Evolutionary conservation across 768 basidiomycete genomes (phyloP).

Genomic region (Cystobasidium onofrii): DNA sequence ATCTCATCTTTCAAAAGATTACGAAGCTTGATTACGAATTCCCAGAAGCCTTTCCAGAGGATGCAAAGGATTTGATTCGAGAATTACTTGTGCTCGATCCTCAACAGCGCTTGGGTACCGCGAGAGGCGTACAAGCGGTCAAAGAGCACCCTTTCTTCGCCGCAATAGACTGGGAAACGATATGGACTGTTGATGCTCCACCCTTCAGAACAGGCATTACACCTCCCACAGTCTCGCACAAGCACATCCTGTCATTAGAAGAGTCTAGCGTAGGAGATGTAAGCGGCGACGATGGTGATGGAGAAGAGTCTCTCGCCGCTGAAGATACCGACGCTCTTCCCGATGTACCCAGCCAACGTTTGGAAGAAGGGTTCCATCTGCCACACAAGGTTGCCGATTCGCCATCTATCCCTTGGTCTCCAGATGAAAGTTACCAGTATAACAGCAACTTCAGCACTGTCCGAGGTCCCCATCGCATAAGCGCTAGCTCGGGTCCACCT

Average conservation of each 20-base stretch:
- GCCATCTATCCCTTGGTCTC: neutral
- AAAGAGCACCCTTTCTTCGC: conserved; percentile 40
- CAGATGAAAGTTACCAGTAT: neutral
- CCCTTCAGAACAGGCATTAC: conserved; percentile 38
- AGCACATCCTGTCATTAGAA: conserved; percentile 5
- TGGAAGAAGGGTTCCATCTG: neutral
- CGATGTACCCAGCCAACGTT: neutral
- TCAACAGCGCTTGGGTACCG: conserved; percentile 34
- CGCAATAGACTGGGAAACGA: conserved; percentile 37
- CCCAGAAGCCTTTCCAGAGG: conserved; percentile 68
- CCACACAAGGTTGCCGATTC: neutral
- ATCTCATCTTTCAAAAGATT: conserved; percentile 90
- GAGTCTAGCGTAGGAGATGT: neutral
- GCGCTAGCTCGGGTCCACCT: neutral
- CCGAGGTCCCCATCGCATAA: neutral
- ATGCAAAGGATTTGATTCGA: conserved; percentile 70
- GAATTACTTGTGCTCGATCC: conserved; percentile 58
- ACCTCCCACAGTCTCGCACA: conserved; percentile 24
- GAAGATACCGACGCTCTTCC: neutral
- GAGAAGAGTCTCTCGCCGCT: neutral
- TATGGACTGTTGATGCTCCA: conserved; percentile 39
- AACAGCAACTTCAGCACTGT: neutral
- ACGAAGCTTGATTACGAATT: conserved; percentile 77
- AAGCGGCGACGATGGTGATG: conserved; percentile 3
- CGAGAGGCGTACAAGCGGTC: conserved; percentile 37